These are phyloP conservation scores for Ogataea naganishii DNA, from an alignment of 805 yeast species.

Conservation along the genomic window DNA sequence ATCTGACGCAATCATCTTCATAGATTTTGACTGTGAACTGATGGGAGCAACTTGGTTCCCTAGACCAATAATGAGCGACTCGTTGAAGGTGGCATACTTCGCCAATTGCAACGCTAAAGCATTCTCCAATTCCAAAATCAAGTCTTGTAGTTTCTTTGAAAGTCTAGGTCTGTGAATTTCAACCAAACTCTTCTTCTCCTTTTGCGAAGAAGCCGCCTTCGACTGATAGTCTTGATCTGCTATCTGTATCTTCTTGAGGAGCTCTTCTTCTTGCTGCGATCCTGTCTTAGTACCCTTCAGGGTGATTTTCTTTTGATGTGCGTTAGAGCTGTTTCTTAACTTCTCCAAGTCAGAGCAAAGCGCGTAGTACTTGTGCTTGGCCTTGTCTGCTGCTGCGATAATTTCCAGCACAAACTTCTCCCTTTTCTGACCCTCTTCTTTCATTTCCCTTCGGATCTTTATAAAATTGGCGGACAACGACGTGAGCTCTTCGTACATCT, in stretches of 20 bases:
- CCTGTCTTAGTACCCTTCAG: conserved; percentile 72
- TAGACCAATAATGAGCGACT: conserved; percentile 71
- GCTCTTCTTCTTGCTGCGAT: conserved; percentile 86
- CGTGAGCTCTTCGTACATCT: conserved; percentile 77
- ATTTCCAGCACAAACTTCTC: conserved; percentile 85
- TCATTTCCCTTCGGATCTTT: conserved; percentile 62
- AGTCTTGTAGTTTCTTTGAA: conserved; percentile 61
- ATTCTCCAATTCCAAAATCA: conserved; percentile 79
- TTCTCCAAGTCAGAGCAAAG: conserved; percentile 83
- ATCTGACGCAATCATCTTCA: conserved; percentile 67
- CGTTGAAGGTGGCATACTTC: conserved; percentile 82
- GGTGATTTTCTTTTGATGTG: conserved; percentile 73
- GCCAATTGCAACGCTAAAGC: conserved; percentile 85
- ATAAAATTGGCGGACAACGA: conserved; percentile 65
- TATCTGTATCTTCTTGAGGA: conserved; percentile 65
- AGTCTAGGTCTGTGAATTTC: conserved; percentile 70
- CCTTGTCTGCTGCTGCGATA: conserved; percentile 79
- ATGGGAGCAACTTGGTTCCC: conserved; percentile 82
- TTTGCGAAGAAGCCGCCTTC: conserved; percentile 64
- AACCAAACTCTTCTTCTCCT: conserved; percentile 64
- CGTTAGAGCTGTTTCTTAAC: conserved; percentile 64
- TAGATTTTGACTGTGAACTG: conserved; percentile 45
- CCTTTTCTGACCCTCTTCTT: conserved; percentile 72
- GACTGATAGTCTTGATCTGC: conserved; percentile 85
- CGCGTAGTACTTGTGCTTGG: conserved; percentile 67